Conservation (phyloP, 1,284 basidiomycete species). For the Puccinia horiana region DNA sequence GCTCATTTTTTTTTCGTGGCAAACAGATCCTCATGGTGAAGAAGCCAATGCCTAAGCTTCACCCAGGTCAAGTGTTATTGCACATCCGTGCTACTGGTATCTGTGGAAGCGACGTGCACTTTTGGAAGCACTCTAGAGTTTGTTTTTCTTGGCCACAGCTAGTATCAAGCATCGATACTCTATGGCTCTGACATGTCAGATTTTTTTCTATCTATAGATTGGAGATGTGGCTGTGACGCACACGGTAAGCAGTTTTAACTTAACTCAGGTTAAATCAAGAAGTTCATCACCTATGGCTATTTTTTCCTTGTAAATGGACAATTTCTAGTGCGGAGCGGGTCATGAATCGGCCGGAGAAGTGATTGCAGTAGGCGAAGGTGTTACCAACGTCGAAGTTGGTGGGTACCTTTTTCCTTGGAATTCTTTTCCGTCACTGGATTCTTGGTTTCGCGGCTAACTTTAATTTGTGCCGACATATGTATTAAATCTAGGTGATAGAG, state of each 20-base stretch:
- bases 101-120: constrained; percentile 55
- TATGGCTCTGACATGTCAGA: not conserved
- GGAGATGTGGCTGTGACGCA: constrained; percentile 46
- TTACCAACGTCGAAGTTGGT: constrained; percentile 53
- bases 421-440: not conserved
- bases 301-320: not conserved
- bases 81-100: constrained; percentile 56
- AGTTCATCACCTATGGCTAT: not conserved
- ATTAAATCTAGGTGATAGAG: constrained; percentile 54
- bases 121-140: constrained; percentile 56
- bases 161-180: not conserved
- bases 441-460: no score
- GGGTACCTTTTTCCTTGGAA: not conserved
- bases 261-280: not conserved
- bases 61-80: constrained; percentile 56
- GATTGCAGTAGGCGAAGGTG: constrained; percentile 55
- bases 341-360: constrained; percentile 57
- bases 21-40: constrained; percentile 55
- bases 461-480: no score
- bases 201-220: constrained; percentile 51
- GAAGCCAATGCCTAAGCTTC: constrained; percentile 52
- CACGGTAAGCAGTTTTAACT: constrained; percentile 19
- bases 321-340: constrained; percentile 55
- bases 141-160: not conserved
- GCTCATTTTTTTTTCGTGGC: not conserved